phyloP scores from a whole-genome alignment of 371 early-diverging fungal species.

The Nematocida sp. region DNA sequence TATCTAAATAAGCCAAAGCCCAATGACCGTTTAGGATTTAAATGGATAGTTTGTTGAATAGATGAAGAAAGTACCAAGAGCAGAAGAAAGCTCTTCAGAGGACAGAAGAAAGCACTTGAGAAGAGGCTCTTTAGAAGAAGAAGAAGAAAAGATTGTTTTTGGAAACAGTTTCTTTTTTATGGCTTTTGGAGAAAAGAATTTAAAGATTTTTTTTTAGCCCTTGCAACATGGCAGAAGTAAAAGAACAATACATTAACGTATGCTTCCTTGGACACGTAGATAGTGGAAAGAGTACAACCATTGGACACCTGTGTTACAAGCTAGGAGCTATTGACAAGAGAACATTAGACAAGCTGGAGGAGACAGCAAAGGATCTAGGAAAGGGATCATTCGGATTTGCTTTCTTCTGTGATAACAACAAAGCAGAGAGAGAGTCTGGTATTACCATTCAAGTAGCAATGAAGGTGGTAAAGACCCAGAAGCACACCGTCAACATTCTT shows the following conservation, averaged over 20 bases:
- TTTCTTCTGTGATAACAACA: constrained; percentile 61
- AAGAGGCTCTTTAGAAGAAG: too few relatives aligned
- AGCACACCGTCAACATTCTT: constrained; percentile 66
- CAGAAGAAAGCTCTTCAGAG: too few relatives aligned
- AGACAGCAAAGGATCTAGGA: constrained; percentile 55
- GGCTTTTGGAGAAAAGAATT: constrained; percentile 23
- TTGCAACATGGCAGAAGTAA: constrained; percentile 40
- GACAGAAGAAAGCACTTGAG: too few relatives aligned
- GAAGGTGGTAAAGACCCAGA: constrained; percentile 49
- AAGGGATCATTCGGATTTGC: constrained; percentile 61
- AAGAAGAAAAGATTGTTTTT: too few relatives aligned
- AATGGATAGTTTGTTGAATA: too few relatives aligned
- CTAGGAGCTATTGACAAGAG: constrained; percentile 59
- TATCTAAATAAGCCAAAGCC: too few relatives aligned
- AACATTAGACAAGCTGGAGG: constrained; percentile 56
- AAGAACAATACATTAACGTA: constrained; percentile 58
- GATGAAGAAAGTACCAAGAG: too few relatives aligned
- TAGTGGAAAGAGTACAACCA: constrained; percentile 64
- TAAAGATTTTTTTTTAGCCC: constrained; percentile 45
- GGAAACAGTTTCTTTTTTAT: constrained; percentile 49
- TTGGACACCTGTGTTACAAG: constrained; percentile 56
- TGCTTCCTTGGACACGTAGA: constrained; percentile 65
- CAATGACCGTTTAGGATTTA: too few relatives aligned
- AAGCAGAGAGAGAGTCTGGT: constrained; percentile 62
- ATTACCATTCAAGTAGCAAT: constrained; percentile 62